Base-by-base conservation (phyloP, 768 basidiomycete species). In the Pulveroboletus sp. region DNA sequence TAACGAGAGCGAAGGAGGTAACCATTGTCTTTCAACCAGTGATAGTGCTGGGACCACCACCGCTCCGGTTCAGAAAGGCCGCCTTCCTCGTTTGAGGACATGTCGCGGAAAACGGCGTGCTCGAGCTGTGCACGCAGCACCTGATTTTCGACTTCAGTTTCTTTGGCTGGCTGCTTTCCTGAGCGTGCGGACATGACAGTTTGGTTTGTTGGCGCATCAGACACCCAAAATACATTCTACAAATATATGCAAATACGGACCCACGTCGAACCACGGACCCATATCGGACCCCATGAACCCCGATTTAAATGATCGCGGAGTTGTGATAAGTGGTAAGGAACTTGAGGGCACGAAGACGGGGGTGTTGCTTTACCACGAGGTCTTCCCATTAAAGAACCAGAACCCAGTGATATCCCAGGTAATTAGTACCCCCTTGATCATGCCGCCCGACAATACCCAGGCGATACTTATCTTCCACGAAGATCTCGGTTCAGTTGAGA, bases 1-100 rank as follows among this genome's bases (percentile, higher is more conserved):
- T 56, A 57, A 11, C 49, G 56, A 13, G 30, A n/a, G 0, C 54
- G 49, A 4, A 57, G 42, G 24, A 47, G 34, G 26, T 57, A 57
- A 4, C 56, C 47, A 5, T 37, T 31, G 7, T 35, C 46, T 20
- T 46, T 26, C 17, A 57, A 32, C 46, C 43, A 53, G 3, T 37
- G 7, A 5, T 27, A 46, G 24, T 20, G 54, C 5, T 38, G 2
- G 2, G 34, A 35, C 53, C 54, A 51, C 50, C 47, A 49, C 14
- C 19, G 2, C 27, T 49, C 51, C n/a, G n/a, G n/a, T n/a, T n/a
- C n/a, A n/a, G n/a, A n/a, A n/a, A n/a, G n/a, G n/a, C n/a, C n/a
- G n/a, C n/a, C n/a, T n/a, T n/a, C n/a, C n/a, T n/a, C n/a, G n/a
- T n/a, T n/a, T n/a, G n/a, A n/a, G n/a, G n/a, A n/a, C n/a, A n/a